These are phyloP conservation scores for Sphaerulina populicola DNA, from an alignment of 2,329 filamentous ascomycete species.

Conservation along the genomic window DNA sequence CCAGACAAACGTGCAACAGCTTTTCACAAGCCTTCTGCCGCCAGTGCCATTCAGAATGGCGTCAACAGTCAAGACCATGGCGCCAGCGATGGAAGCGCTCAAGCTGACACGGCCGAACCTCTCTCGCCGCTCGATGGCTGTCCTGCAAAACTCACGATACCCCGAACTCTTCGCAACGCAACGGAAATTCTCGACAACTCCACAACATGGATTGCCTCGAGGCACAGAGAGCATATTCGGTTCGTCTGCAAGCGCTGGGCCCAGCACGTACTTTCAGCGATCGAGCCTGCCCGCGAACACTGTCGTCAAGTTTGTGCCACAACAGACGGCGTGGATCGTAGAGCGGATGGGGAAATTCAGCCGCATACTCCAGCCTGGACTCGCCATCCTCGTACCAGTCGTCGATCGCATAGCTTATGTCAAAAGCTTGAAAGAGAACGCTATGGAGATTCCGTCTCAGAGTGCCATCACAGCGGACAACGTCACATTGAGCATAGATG, in stretches of 20 bases:
- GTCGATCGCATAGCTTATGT: slow-evolving; percentile 96
- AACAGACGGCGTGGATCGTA: slow-evolving; percentile 98
- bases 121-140: slow-evolving; percentile 30
- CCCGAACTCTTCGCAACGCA: slow-evolving; percentile 24
- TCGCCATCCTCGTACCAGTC: slow-evolving; percentile 81
- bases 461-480: slow-evolving; percentile 98
- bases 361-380: slow-evolving; percentile 81
- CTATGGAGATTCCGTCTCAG: slow-evolving; percentile 94
- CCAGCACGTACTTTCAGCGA: slow-evolving; percentile 37
- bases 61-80: neutral
- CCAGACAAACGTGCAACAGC: no score
- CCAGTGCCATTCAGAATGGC: neutral
- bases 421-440: slow-evolving; percentile 91
- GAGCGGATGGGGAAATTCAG: slow-evolving; percentile 99
- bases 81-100: slow-evolving; percentile 32
- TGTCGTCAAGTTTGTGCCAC: slow-evolving; percentile 85
- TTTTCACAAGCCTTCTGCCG: no score
- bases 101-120: slow-evolving; percentile 31
- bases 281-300: slow-evolving; percentile 78
- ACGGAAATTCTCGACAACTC: slow-evolving; percentile 24
- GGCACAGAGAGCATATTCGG: slow-evolving; percentile 32
- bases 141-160: slow-evolving; percentile 29
- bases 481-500: slow-evolving; percentile 91
- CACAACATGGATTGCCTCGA: slow-evolving; percentile 24
- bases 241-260: slow-evolving; percentile 25